phyloP scores from a whole-genome alignment of 1,284 basidiomycete genomes.

The Moesziomyces sp. region DNA sequence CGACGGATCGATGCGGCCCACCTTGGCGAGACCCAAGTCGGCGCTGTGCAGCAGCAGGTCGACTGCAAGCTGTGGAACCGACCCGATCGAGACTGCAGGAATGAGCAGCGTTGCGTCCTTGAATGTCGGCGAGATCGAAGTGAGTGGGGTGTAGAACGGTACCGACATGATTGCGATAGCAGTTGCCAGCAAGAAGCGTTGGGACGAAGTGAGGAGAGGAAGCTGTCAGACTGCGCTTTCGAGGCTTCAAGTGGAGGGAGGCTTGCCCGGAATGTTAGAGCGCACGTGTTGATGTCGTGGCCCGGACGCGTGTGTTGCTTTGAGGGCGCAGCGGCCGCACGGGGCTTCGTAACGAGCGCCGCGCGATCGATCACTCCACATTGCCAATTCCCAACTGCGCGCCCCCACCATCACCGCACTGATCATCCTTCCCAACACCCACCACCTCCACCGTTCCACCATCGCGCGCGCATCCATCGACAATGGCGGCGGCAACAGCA shows the following conservation, averaged over 20 bases:
- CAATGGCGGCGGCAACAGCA: slow-evolving; percentile 15
- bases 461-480: not conserved
- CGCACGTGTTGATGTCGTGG: not conserved
- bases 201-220: not conserved
- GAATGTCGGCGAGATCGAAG: slow-evolving; percentile 14
- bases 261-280: slow-evolving; percentile 8
- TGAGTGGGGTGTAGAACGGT: slow-evolving; percentile 25
- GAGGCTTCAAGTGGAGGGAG: slow-evolving; percentile 15
- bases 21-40: slow-evolving; percentile 30
- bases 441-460: slow-evolving; percentile 1
- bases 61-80: slow-evolving; percentile 56
- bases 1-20: slow-evolving; percentile 45
- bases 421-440: slow-evolving; percentile 8
- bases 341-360: slow-evolving; percentile 1
- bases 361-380: slow-evolving; percentile 45
- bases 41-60: slow-evolving; percentile 56
- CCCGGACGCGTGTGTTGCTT: slow-evolving; percentile 14
- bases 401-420: slow-evolving; percentile 7
- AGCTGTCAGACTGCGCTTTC: slow-evolving; percentile 20
- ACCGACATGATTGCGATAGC: slow-evolving; percentile 6
- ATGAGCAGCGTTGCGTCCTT: slow-evolving; percentile 50
- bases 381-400: slow-evolving; percentile 1
- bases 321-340: slow-evolving; percentile 10
- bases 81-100: slow-evolving; percentile 58
- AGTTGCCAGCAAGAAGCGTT: not conserved